phyloP scores from a whole-genome alignment of 768 basidiomycete species.

The Tylopilus cervinicoccineus region DNA sequence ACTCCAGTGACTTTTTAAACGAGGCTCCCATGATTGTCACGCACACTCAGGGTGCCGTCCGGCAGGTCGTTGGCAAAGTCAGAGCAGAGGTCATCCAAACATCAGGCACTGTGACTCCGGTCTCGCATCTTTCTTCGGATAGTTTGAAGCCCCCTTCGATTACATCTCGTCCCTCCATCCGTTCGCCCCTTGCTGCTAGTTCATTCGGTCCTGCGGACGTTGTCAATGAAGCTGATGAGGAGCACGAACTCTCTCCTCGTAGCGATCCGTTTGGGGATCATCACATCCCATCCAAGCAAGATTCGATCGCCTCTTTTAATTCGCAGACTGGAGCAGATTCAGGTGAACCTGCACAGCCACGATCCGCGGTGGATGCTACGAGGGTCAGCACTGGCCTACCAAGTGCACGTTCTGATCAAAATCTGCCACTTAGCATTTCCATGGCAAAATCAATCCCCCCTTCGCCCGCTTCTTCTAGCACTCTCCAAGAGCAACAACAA shows the following conservation, averaged over 20 bases:
- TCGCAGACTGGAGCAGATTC: conserved; percentile 34
- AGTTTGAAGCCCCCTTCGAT: conserved; percentile 39
- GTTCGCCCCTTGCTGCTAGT: conserved; percentile 65
- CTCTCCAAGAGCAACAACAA: conserved; percentile 65
- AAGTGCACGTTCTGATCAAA: conserved; percentile 37
- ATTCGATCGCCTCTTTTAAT: conserved; percentile 16
- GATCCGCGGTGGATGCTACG: conserved; percentile 53
- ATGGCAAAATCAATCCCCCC: conserved; percentile 60
- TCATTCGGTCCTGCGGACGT: conserved; percentile 73
- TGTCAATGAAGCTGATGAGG: conserved; percentile 42
- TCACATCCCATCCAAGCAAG: conserved; percentile 28
- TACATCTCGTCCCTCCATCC: conserved; percentile 40
- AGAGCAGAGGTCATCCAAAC: conserved; percentile 78
- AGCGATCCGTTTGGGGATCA: conserved; percentile 65
- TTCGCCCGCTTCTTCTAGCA: conserved; percentile 28
- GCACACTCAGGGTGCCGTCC: conserved; percentile 54
- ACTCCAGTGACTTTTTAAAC: conserved; percentile 72
- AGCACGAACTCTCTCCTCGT: conserved; percentile 24
- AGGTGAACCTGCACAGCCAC: conserved; percentile 48
- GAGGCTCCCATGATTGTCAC: conserved; percentile 83
- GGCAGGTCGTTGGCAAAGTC: conserved; percentile 71
- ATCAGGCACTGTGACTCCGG: conserved; percentile 35
- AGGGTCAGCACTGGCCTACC: conserved; percentile 60
- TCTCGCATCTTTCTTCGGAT: conserved; percentile 30
- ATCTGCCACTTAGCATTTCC: conserved; percentile 53